phyloP scores from a whole-genome alignment of 2,329 filamentous ascomycete species.

The Epichloe baconii region DNA sequence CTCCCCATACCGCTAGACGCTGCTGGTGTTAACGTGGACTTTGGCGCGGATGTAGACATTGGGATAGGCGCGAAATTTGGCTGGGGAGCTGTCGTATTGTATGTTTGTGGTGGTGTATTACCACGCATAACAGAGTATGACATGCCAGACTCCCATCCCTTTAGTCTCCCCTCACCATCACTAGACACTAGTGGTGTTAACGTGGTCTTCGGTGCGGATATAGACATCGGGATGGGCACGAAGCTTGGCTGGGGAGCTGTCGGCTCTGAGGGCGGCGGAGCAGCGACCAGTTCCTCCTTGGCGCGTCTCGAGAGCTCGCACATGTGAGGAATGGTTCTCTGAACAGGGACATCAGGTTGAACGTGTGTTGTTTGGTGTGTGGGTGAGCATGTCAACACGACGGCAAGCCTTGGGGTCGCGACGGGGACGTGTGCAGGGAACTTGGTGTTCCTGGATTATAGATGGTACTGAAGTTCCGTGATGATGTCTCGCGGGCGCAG shows the following conservation, averaged over 20 bases:
- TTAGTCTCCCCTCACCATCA: conserved; percentile 31
- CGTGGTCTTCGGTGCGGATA: not conserved
- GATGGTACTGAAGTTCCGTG: not conserved
- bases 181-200: not conserved
- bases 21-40: not conserved
- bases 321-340: not conserved
- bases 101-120: not conserved
- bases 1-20: conserved; percentile 21
- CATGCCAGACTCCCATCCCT: conserved; percentile 27
- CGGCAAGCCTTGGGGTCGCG: not conserved
- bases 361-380: not conserved
- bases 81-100: not conserved
- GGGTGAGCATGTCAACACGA: not conserved
- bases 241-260: not conserved
- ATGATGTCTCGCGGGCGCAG: not conserved
- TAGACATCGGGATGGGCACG: not conserved
- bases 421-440: not conserved
- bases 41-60: not conserved
- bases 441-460: not conserved
- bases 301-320: not conserved
- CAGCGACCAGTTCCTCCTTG: not conserved
- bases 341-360: not conserved
- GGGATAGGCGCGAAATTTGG: not conserved
- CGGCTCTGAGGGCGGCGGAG: not conserved
- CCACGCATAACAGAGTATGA: conserved; percentile 15